Base-by-base conservation (phyloP, 306 rosid species). In the Crotalaria pallida region DNA sequence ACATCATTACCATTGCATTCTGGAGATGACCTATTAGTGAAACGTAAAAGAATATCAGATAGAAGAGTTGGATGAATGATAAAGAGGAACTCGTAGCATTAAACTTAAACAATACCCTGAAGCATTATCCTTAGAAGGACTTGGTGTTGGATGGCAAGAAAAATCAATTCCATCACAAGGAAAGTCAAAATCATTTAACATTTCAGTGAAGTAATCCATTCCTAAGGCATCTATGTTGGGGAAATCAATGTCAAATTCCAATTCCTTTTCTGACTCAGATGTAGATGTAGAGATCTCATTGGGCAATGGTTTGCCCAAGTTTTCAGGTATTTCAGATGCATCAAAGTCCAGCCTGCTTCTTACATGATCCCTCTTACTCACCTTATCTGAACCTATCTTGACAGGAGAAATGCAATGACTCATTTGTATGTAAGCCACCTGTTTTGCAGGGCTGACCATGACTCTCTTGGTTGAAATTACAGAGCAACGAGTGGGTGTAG, bases 391-490 rank as follows among this genome's bases (percentile, higher is more conserved):
- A 56, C 75, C 61, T 53, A 77, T 45, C 85, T 88, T 89, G 57
- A 76, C 63, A 29, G 96, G 98, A 29, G 95, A 84, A 72, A 83
- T 84, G 73, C 89, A 83, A 34, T 77, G 93, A 78, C 89, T 88
- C 19, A 83, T 86, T 76, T 89, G 92, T 69, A 88, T 83, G 81
- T 82, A 79, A 66, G 87, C 83, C 57, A 85, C 73, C 75, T 93
- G 88, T 56, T 88, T 82, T 41, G 80, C 77, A 48, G 98, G 98
- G 50, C 92, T 90, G n/a, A 88, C 85, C 57, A 86, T 88, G 60
- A 93, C 96, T 71, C 97, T 88, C 81, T 88, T 93, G 41, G 93
- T 86, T 41, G 98, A 84, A 69, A 90, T 86, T 53, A 90, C 89
- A 48, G 93, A 84, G 83, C 93, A 88, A 43, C 88, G 69, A 18